Base-by-base conservation (phyloP, 192 early-diverging fungal species). In the Linnemannia hyalina region DNA sequence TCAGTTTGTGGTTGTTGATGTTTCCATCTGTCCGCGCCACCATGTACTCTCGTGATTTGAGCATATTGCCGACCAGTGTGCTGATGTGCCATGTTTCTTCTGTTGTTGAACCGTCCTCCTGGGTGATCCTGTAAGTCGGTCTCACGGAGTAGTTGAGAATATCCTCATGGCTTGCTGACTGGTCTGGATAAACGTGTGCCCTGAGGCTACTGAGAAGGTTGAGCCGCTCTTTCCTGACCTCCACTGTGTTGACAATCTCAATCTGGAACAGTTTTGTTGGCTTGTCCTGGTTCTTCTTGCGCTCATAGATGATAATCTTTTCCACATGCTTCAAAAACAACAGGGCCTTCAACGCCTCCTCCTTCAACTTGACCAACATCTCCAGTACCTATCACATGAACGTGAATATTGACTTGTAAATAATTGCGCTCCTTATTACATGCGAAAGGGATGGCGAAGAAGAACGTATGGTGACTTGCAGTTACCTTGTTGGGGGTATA, bases 321-420 rank as follows among this genome's bases (percentile, higher is more conserved):
- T 89, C 88, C 13, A 89, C 63, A 23, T 81, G 74, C 47, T 74
- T 89, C 26, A 89, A 35, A 32, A 89, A 89, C 0, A 89, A 36
- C 13, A 89, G 73, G 16, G 78, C 81, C 41, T 86, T 76, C 4
- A 82, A 20, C 2, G 82, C 82, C 15, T 89, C 87, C 1, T 68
- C 55, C 42, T 77, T 75, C 40, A 89, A 57, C 40, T 73, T 80
- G 6, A 75, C 8, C 40, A 89, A 74, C 83, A 87, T 87, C 0
- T 87, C 57, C 0, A 54, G 63, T 0, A 77, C 82, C 82, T 83
- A 49, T 36, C 32, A 9, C 23, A 41, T 55, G 3, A 38, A 26
- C 5, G 6, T 4, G 0, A 65, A 23, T 9, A 63, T 26, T 22
- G 23, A 41, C 41, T 0, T 22, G 0, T 32, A 29, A 11, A 18